Conservation (phyloP, 495 filamentous ascomycete genomes). For the Chaetomium tenue region DNA sequence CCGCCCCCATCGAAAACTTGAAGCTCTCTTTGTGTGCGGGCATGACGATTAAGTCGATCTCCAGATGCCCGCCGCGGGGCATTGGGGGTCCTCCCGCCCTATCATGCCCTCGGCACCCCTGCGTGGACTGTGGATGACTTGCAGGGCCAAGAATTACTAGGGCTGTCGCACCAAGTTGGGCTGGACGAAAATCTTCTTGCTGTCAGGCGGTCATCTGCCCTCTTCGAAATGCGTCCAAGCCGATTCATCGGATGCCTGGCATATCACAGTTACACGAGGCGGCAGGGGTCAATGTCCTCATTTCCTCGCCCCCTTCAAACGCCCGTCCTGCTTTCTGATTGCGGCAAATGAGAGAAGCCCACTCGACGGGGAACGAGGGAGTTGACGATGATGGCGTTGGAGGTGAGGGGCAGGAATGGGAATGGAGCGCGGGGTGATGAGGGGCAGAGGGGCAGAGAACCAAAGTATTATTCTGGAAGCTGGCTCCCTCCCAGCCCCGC, state of each 20-base stretch:
- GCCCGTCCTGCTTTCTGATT: not conserved
- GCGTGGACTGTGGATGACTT: conserved; percentile 23
- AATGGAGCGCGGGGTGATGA: not conserved
- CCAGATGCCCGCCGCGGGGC: not conserved
- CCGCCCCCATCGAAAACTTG: not conserved
- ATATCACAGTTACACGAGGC: not conserved
- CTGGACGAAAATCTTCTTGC: conserved; percentile 14
- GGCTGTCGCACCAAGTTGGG: conserved; percentile 21
- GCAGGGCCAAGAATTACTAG: conserved; percentile 22
- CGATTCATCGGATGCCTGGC: conserved; percentile 6
- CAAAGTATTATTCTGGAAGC: conserved; percentile 35
- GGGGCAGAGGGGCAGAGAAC: conserved; percentile 14
- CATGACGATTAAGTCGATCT: not conserved
- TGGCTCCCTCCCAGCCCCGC: not conserved
- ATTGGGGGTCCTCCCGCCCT: conserved; percentile 15
- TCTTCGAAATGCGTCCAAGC: not conserved
- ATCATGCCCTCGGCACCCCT: conserved; percentile 21
- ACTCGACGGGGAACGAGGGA: too few species aligned
- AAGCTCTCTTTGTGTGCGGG: not conserved
- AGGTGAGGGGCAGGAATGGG: not conserved
- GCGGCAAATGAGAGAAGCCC: not conserved
- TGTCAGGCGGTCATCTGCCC: conserved; percentile 7
- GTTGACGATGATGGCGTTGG: not conserved
- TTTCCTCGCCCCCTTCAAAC: not conserved
- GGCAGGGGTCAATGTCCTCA: not conserved